Evolutionary conservation across 1,284 basidiomycete genomes (phyloP).

Genomic region (Phlebopus sp.): DNA sequence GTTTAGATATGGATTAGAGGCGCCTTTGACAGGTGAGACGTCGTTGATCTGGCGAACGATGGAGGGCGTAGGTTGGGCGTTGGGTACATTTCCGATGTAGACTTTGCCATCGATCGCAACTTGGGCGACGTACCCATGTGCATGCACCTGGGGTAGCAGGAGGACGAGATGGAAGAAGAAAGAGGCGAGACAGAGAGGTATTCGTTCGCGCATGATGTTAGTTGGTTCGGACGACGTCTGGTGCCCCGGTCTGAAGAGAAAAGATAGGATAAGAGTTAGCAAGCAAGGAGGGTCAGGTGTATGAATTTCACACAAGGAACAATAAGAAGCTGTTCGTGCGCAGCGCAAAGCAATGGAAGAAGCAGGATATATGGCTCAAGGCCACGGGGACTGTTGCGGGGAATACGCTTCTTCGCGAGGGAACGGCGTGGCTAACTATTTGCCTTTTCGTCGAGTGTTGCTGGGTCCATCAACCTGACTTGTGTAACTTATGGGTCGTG

Average conservation of each 20-base stretch:
- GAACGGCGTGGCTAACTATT: slow-evolving; percentile 11
- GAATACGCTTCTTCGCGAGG: slow-evolving; percentile 23
- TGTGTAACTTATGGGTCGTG: not conserved
- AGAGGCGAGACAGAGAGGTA: slow-evolving; percentile 6
- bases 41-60: slow-evolving; percentile 59
- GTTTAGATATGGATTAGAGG: slow-evolving; percentile 54
- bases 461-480: slow-evolving; percentile 6
- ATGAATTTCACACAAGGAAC: slow-evolving; percentile 1
- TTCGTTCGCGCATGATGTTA: slow-evolving; percentile 7
- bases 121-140: slow-evolving; percentile 57
- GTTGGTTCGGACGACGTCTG: not conserved
- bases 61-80: slow-evolving; percentile 39
- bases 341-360: not conserved
- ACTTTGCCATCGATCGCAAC: slow-evolving; percentile 54
- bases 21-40: slow-evolving; percentile 61
- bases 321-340: slow-evolving; percentile 1
- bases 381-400: slow-evolving; percentile 11
- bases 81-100: slow-evolving; percentile 54
- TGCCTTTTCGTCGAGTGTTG: not conserved
- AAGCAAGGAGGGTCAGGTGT: not conserved
- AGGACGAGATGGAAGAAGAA: slow-evolving; percentile 26
- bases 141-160: slow-evolving; percentile 37
- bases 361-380: slow-evolving; percentile 1
- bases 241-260: not conserved
- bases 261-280: not conserved